phyloP scores from a whole-genome alignment of 2,329 filamentous ascomycete genomes.

The Colletotrichum theobromicola region DNA sequence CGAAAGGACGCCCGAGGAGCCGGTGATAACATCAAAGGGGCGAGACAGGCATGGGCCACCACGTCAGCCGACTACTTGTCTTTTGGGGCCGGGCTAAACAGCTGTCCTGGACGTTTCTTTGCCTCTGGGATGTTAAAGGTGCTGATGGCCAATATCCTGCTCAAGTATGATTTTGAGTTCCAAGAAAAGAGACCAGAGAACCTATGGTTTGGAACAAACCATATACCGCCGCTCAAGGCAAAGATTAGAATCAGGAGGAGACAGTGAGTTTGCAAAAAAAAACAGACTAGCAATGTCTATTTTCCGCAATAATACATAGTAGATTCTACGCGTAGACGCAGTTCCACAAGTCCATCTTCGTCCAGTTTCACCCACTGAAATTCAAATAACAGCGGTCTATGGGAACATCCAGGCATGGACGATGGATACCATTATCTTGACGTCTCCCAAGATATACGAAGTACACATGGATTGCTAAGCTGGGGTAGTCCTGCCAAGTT shows the following conservation, averaged over 20 bases:
- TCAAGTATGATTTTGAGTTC: background rate
- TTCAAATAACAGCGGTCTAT: background rate
- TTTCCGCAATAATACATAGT: background rate
- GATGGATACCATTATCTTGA: background rate
- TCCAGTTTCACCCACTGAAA: background rate
- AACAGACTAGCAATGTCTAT: background rate
- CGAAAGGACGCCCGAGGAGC: constrained; percentile 21
- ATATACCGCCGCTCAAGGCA: background rate
- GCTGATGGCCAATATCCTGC: background rate
- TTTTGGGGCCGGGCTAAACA: constrained; percentile 33
- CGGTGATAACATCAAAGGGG: constrained; percentile 27
- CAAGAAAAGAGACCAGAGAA: background rate
- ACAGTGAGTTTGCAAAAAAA: background rate
- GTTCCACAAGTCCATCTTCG: background rate
- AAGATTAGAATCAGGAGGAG: background rate
- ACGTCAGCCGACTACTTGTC: constrained; percentile 34
- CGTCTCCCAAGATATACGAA: background rate
- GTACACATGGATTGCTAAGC: background rate
- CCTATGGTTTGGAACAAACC: background rate
- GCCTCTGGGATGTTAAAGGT: background rate
- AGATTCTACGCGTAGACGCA: background rate
- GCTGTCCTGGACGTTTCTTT: background rate
- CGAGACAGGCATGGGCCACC: constrained; percentile 35
- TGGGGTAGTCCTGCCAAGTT: background rate
- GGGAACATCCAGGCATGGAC: background rate